Percentiles rank a stretch among this genome's conserved stretches.
These are phyloP conservation scores for Melastoma malabathricum DNA, from an alignment of 345 rosid genomes.

Conservation along the genomic window DNA sequence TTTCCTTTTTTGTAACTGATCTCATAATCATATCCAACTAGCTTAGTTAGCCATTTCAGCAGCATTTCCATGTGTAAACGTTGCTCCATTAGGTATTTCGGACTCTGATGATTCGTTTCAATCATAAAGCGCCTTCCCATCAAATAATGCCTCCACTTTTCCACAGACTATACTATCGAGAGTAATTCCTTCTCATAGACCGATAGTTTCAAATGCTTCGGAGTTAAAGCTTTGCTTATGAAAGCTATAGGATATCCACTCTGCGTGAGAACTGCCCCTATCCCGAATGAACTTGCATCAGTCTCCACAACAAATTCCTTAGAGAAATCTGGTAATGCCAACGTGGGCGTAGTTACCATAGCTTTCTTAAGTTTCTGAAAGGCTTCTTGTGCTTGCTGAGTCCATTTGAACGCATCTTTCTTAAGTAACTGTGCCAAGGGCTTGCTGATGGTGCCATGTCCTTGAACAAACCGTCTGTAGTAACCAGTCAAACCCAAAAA, in stretches of 20 bases:
- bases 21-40: constrained; percentile 2
- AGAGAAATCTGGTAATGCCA: too few relatives aligned
- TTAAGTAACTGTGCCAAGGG: too few relatives aligned
- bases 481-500: constrained; percentile 2
- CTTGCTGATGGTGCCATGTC: too few relatives aligned
- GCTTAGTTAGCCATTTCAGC: not conserved
- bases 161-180: not conserved
- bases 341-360: too few relatives aligned
- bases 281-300: too few relatives aligned
- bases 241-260: too few relatives aligned
- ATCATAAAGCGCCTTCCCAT: not conserved
- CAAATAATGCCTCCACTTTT: not conserved
- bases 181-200: not conserved
- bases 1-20: not conserved
- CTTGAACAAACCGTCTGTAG: not conserved
- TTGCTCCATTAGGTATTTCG: not conserved
- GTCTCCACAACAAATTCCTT: too few relatives aligned
- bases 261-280: too few relatives aligned
- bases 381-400: too few relatives aligned
- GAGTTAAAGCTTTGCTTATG: not conserved
- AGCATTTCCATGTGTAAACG: not conserved
- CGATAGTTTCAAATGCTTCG: not conserved
- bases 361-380: too few relatives aligned
- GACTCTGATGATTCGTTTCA: not conserved
- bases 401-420: too few relatives aligned